Percentiles rank a stretch among this genome's conserved stretches.
Conservation (phyloP, 495 filamentous ascomycete genomes). For the Penicillium daleae region DNA sequence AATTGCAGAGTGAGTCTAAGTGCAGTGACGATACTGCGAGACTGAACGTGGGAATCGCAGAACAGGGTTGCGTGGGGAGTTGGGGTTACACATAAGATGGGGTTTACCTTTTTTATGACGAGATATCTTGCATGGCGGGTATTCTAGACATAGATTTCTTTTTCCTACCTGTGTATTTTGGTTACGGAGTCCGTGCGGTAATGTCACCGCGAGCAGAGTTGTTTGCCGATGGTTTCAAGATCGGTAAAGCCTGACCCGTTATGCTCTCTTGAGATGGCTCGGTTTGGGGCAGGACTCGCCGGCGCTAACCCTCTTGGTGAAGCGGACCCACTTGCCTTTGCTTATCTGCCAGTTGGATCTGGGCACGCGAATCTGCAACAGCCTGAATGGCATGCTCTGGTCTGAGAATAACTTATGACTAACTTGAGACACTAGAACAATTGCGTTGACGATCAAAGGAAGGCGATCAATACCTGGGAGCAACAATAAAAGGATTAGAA, state of each 20-base stretch:
- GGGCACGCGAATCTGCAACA: too few relatives aligned
- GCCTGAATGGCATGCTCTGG: too few relatives aligned
- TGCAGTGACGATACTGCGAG: background rate
- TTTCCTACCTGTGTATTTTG: too few relatives aligned
- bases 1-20: conserved; percentile 33
- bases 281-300: conserved; percentile 47
- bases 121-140: background rate
- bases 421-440: too few relatives aligned
- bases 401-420: too few relatives aligned
- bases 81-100: background rate
- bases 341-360: too few relatives aligned
- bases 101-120: background rate
- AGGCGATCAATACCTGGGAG: too few relatives aligned
- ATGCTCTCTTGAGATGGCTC: background rate
- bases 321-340: background rate
- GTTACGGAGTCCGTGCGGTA: background rate
- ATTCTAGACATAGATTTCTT: background rate
- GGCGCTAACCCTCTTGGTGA: conserved; percentile 16
- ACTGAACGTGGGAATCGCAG: background rate
- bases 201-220: background rate
- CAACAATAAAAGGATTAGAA: too few relatives aligned
- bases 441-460: too few relatives aligned
- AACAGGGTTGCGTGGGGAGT: background rate
- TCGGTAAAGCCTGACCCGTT: background rate
- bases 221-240: background rate